phyloP scores from a whole-genome alignment of 1,139 yeast genomes.

The Blastobotrys capitulatus region DNA sequence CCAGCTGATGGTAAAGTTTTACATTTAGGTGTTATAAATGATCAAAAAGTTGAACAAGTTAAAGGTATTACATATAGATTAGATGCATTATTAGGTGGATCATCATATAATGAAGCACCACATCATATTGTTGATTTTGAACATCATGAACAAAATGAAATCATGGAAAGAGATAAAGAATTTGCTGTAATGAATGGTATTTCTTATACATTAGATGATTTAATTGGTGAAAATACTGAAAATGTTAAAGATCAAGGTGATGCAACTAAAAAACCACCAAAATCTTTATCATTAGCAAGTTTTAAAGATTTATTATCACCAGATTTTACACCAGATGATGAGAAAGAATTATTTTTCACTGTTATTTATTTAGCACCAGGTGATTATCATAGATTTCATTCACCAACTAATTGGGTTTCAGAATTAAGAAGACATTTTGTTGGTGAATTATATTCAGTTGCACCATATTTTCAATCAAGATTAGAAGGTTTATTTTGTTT shows the following conservation, averaged over 20 bases:
- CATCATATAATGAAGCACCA: slow-evolving; percentile 50
- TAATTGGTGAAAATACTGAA: slow-evolving; percentile 45
- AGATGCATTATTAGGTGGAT: slow-evolving; percentile 75
- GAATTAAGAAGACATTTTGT: slow-evolving; percentile 91
- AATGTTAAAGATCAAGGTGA: slow-evolving; percentile 32
- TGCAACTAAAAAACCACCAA: slow-evolving; percentile 22
- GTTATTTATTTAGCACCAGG: slow-evolving; percentile 98
- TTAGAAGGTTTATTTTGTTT: slow-evolving; percentile 82
- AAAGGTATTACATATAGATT: slow-evolving; percentile 93
- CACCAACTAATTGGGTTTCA: slow-evolving; percentile 95
- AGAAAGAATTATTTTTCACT: slow-evolving; percentile 71
- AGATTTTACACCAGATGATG: slow-evolving; percentile 25
- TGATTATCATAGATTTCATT: slow-evolving; percentile 95
- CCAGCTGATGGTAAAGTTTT: slow-evolving; percentile 94
- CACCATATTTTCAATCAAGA: slow-evolving; percentile 90
- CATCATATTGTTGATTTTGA: slow-evolving; percentile 47
- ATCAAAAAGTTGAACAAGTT: slow-evolving; percentile 85
- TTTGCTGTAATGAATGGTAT: slow-evolving; percentile 79
- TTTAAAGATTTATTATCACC: slow-evolving; percentile 25
- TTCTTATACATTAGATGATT: slow-evolving; percentile 62
- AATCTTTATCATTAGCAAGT: slow-evolving; percentile 17
- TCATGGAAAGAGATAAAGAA: slow-evolving; percentile 57
- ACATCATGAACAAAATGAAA: slow-evolving; percentile 36
- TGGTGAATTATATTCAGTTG: slow-evolving; percentile 93
- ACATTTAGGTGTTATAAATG: slow-evolving; percentile 73